Evolutionary conservation across 441 rosid species (phyloP).

Genomic region (Croton laevigatus): DNA sequence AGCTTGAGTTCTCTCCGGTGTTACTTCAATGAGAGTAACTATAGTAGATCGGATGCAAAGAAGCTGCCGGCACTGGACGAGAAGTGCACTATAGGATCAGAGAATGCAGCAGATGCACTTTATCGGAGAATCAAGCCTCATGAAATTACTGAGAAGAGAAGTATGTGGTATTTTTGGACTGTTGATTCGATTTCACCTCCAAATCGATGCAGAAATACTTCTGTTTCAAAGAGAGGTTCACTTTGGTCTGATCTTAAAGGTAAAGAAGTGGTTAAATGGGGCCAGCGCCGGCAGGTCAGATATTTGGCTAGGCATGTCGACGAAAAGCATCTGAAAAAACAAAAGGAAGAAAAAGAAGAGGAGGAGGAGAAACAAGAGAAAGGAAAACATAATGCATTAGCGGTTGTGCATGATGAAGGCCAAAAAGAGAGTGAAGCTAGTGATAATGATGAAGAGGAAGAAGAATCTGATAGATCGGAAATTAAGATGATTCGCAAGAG

Average conservation of each 20-base stretch:
- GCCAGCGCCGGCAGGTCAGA: slow-evolving; percentile 58
- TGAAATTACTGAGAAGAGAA: slow-evolving; percentile 43
- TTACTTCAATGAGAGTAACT: slow-evolving; percentile 41
- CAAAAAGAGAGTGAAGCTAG: slow-evolving; percentile 17
- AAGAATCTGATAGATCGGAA: slow-evolving; percentile 6
- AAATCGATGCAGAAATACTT: neutral
- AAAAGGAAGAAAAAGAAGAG: slow-evolving; percentile 20
- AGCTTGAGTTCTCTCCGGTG: slow-evolving; percentile 52
- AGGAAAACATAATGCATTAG: slow-evolving; percentile 18
- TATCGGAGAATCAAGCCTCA: slow-evolving; percentile 53
- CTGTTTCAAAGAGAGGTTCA: slow-evolving; percentile 33
- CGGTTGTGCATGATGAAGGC: slow-evolving; percentile 11
- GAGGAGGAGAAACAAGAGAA: slow-evolving; percentile 13
- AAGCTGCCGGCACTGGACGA: slow-evolving; percentile 69
- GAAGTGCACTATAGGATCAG: slow-evolving; percentile 51
- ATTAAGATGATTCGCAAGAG: slow-evolving; percentile 39
- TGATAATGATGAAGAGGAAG: slow-evolving; percentile 8
- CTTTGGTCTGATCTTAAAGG: slow-evolving; percentile 53
- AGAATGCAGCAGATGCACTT: slow-evolving; percentile 59
- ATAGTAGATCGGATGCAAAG: slow-evolving; percentile 29
- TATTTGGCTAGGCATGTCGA: slow-evolving; percentile 46
- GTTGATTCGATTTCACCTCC: slow-evolving; percentile 15
- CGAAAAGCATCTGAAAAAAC: slow-evolving; percentile 20
- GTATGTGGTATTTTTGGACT: slow-evolving; percentile 66
- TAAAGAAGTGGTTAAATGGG: slow-evolving; percentile 71